Evolutionary conservation across 73 alveolate genomes (phyloP), one percentile per base, ranked within the genome.

Genomic region (Diophrys appendiculata): DNA sequence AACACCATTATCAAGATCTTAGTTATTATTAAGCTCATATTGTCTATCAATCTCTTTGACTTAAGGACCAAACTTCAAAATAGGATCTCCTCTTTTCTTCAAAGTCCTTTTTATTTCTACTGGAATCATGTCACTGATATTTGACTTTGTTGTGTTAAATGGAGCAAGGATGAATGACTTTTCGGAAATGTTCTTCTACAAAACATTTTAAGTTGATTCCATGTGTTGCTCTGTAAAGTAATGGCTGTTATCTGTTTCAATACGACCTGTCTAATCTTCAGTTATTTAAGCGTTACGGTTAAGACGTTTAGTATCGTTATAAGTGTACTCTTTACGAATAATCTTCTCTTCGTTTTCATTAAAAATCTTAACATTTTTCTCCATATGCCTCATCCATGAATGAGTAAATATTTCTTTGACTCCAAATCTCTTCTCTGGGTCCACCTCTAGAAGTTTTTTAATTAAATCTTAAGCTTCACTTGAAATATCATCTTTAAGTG

Each of bases 21-120:
- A 75, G 74, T 75, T 75, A 33, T 75, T 75, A 67, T 75, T 75
- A 14, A 30, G 43, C 29, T 75, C 83, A 60, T 75, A 75, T 29
- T 75, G 83, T 22, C 83, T 52, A 34, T 75, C 83, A 3, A 75
- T 29, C 31, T 75, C 83, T 56, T 75, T 75, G 23, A 75, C 75
- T 30, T 75, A 28, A 23, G 33, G 72, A 25, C 70, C 73, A 30
- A 75, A 75, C 34, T 75, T 75, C 0, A 75, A 29, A 33, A 75
- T 33, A 31, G 25, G 24, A n/a, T 29, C 72, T 33, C 31, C 55
- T 24, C 43, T 75, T n/a, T 67, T 25, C 25, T 2, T 29, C 24
- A 67, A 26, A 24, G 18, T 25, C 54, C 31, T 31, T 54, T 25
- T 29, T 18, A 67, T 31, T 67, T 25, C 25, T 18, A 26, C 43